These are phyloP conservation scores for Solanum chilense DNA, from an alignment of 257 asterid species.

Conservation along the genomic window DNA sequence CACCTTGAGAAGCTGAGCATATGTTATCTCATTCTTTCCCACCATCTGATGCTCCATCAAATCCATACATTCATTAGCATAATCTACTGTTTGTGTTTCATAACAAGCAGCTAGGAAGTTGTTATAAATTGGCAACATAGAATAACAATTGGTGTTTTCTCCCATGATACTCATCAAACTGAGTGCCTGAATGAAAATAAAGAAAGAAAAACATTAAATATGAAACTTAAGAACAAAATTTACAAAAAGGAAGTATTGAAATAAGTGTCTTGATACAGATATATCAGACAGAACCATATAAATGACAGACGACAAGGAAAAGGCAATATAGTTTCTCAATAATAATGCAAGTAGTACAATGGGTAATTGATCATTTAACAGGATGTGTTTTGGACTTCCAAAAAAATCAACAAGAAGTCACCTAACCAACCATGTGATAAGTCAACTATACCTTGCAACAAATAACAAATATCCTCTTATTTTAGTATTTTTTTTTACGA, in stretches of 20 bases:
- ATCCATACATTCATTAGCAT: constrained; percentile 51
- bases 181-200: constrained; percentile 48
- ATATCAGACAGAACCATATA: no score
- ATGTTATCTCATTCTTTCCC: constrained; percentile 60
- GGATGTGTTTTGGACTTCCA: neutral
- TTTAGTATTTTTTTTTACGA: neutral
- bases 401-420: neutral
- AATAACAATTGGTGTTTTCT: constrained; percentile 38
- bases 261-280: no score
- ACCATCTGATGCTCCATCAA: constrained; percentile 70
- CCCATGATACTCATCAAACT: constrained; percentile 30
- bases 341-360: neutral
- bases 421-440: neutral
- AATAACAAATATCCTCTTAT: neutral
- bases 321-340: neutral
- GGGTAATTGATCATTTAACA: neutral
- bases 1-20: constrained; percentile 74
- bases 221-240: no score
- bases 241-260: no score
- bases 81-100: constrained; percentile 29
- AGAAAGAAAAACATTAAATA: constrained; percentile 2
- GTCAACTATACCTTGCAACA: neutral
- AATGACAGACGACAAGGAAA: neutral
- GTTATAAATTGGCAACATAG: constrained; percentile 52
- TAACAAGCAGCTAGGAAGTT: constrained; percentile 48